phyloP scores from a whole-genome alignment of 2,329 filamentous ascomycete species.

The Microascus cirrosus region DNA sequence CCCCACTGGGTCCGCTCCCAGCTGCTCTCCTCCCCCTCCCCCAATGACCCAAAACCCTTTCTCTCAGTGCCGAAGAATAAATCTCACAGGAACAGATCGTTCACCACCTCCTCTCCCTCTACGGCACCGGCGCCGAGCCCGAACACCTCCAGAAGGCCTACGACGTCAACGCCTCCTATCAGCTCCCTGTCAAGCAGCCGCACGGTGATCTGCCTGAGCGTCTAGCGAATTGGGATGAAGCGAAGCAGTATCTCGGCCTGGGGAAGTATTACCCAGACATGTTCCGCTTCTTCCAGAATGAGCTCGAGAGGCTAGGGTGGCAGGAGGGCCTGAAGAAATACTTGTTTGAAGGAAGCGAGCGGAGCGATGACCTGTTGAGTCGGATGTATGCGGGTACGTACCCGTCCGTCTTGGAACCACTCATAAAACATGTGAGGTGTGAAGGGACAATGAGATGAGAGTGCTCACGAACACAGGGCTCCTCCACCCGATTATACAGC shows the following conservation, averaged over 20 bases:
- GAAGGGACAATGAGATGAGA: not conserved
- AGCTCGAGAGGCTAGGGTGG: slow-evolving; percentile 55
- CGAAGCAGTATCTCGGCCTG: slow-evolving; percentile 50
- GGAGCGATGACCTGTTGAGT: slow-evolving; percentile 56
- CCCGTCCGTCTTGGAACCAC: not conserved
- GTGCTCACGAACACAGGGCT: slow-evolving; percentile 37
- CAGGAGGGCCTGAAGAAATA: slow-evolving; percentile 52
- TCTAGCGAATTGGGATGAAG: slow-evolving; percentile 42
- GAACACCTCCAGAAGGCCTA: slow-evolving; percentile 52
- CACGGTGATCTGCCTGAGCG: slow-evolving; percentile 39
- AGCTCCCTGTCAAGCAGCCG: slow-evolving; percentile 38
- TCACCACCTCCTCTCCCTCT: slow-evolving; percentile 68
- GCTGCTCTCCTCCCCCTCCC: too few species aligned
- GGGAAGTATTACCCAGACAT: slow-evolving; percentile 59
- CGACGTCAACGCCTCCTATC: slow-evolving; percentile 53
- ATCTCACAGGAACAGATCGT: slow-evolving; percentile 32
- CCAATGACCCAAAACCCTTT: not conserved
- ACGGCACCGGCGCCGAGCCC: slow-evolving; percentile 58
- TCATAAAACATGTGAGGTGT: not conserved
- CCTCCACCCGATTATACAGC: slow-evolving; percentile 71
- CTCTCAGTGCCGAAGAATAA: not conserved
- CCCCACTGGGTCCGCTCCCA: too few species aligned
- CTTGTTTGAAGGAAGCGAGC: slow-evolving; percentile 54
- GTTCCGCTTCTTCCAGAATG: slow-evolving; percentile 61
- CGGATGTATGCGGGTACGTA: slow-evolving; percentile 52